These are phyloP conservation scores for Lepidium aucheri DNA, from an alignment of 345 rosid species.

Conservation along the genomic window DNA sequence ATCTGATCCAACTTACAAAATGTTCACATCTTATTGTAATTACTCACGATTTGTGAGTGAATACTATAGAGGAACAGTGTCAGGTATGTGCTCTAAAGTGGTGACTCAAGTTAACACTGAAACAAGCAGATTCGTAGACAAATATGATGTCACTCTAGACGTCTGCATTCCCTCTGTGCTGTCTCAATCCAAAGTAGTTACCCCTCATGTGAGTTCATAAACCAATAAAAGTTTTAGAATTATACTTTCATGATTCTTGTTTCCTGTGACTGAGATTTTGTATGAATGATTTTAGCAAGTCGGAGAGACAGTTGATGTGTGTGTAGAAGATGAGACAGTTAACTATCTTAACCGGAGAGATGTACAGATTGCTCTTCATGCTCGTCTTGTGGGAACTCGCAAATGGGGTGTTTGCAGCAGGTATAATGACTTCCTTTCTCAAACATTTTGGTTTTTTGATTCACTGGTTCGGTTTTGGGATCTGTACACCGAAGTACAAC, in stretches of 20 bases:
- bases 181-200: constrained; percentile 61
- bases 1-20: constrained; percentile 72
- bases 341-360: constrained; percentile 77
- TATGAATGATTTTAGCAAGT: constrained; percentile 38
- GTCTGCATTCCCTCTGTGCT: constrained; percentile 75
- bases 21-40: constrained; percentile 78
- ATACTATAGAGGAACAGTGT: constrained; percentile 60
- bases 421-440: constrained; percentile 33
- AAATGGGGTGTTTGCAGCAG: constrained; percentile 83
- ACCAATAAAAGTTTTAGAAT: neutral
- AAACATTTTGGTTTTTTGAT: neutral
- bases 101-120: constrained; percentile 68
- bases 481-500: no score
- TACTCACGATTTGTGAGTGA: constrained; percentile 77
- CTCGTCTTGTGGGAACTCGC: constrained; percentile 73
- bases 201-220: constrained; percentile 43
- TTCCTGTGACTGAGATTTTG: neutral
- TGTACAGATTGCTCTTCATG: constrained; percentile 83
- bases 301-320: constrained; percentile 69
- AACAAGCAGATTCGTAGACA: constrained; percentile 81
- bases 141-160: constrained; percentile 86
- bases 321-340: constrained; percentile 93
- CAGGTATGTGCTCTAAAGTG: constrained; percentile 60
- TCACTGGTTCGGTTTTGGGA: neutral
- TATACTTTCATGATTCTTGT: neutral